A percentile compares a stretch with the other conserved stretches of the same genome.
Evolutionary conservation across 805 yeast species (phyloP).

Genomic region (Lachancea sp.): DNA sequence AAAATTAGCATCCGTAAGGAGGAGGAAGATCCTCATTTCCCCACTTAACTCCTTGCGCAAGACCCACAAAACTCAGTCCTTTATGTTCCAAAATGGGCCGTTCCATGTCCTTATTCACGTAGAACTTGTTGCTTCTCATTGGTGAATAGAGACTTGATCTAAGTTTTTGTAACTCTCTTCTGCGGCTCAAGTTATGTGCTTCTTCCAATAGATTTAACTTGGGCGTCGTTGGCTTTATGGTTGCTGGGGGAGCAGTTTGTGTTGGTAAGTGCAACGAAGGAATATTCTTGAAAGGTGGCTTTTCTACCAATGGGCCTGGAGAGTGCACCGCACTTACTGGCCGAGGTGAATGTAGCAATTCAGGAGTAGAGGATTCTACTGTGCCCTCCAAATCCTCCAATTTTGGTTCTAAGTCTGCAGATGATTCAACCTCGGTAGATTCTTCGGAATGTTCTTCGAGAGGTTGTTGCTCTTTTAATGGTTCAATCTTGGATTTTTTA

Average conservation of each 20-base stretch:
- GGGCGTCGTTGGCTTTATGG: background rate
- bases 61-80: slow-evolving; percentile 22
- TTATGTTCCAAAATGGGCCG: slow-evolving; percentile 19
- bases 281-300: background rate
- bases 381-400: background rate
- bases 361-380: background rate
- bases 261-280: slow-evolving; percentile 5
- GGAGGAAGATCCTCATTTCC: slow-evolving; percentile 31
- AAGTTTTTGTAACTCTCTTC: slow-evolving; percentile 15
- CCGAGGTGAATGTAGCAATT: slow-evolving; percentile 5
- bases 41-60: slow-evolving; percentile 21
- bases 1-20: slow-evolving; percentile 17
- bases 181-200: slow-evolving; percentile 6
- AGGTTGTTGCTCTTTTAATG: background rate
- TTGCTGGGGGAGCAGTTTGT: background rate
- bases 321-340: slow-evolving; percentile 4
- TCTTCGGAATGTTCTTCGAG: too few species aligned
- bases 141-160: slow-evolving; percentile 21
- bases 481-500: slow-evolving; percentile 3
- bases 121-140: slow-evolving; percentile 12
- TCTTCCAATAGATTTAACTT: slow-evolving; percentile 8
- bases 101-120: slow-evolving; percentile 11
- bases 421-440: too few species aligned
- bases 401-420: background rate
- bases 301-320: background rate